Evolutionary conservation across 2,329 filamentous ascomycete species (phyloP).

Genomic region (Ophiostoma perfectum): DNA sequence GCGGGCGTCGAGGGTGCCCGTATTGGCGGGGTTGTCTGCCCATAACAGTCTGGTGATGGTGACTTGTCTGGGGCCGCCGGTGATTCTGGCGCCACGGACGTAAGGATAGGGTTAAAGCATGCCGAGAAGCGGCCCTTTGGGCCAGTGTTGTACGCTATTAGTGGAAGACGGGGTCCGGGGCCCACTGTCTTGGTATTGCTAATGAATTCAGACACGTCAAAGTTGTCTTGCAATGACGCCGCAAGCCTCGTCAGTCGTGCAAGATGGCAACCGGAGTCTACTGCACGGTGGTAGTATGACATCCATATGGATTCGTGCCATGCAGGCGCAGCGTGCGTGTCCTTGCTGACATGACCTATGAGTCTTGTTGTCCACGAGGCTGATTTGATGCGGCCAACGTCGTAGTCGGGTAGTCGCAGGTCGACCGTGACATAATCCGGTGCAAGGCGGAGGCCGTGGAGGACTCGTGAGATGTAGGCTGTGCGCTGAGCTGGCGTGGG

Average conservation of each 20-base stretch:
- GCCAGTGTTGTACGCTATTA: constrained; percentile 45
- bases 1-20: constrained; percentile 29
- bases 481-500: constrained; percentile 30
- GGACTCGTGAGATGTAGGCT: constrained; percentile 53
- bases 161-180: constrained; percentile 43
- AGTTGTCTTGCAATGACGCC: constrained; percentile 50
- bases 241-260: constrained; percentile 56
- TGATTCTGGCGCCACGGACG: constrained; percentile 42
- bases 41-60: neutral
- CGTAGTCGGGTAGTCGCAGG: constrained; percentile 47
- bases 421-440: constrained; percentile 63
- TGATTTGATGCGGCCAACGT: constrained; percentile 45
- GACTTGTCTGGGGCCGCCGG: constrained; percentile 22
- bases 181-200: constrained; percentile 42
- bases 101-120: constrained; percentile 45
- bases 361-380: constrained; percentile 54
- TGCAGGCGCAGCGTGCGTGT: constrained; percentile 39
- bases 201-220: constrained; percentile 44
- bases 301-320: constrained; percentile 54
- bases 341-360: constrained; percentile 50
- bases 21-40: neutral
- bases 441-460: constrained; percentile 58
- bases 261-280: constrained; percentile 53
- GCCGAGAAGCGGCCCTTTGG: constrained; percentile 39
- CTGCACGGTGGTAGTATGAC: constrained; percentile 49